These are phyloP conservation scores for Solanum chilense DNA, from an alignment of 257 asterid species.

Conservation along the genomic window DNA sequence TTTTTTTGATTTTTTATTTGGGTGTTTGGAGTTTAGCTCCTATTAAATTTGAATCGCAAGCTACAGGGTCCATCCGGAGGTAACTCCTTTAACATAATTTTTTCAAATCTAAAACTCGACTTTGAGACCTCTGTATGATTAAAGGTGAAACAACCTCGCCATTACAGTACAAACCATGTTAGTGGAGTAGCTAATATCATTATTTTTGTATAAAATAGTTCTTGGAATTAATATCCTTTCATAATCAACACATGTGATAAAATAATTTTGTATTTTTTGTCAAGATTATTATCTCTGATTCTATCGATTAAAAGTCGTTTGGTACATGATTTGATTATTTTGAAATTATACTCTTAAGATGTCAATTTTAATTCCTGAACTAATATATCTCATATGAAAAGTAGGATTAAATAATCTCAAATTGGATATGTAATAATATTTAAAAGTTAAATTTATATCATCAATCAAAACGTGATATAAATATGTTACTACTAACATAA, in stretches of 20 bases:
- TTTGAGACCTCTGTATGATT: too few relatives aligned
- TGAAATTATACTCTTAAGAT: too few relatives aligned
- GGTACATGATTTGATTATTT: background rate
- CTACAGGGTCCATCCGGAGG: background rate
- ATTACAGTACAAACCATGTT: background rate
- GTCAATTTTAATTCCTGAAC: background rate
- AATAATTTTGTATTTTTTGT: too few relatives aligned
- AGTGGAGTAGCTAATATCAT: background rate
- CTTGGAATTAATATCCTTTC: background rate
- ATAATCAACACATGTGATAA: background rate
- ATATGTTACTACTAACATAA: too few relatives aligned
- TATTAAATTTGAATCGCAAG: background rate
- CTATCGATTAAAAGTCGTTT: rapidly evolving
- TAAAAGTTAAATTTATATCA: too few relatives aligned
- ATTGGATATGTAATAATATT: too few relatives aligned
- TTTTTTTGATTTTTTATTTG: too few relatives aligned
- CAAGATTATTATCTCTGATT: background rate
- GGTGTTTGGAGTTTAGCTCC: too few relatives aligned
- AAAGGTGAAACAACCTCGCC: background rate
- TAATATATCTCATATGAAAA: background rate
- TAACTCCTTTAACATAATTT: background rate
- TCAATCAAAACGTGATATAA: too few relatives aligned
- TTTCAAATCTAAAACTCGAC: too few relatives aligned
- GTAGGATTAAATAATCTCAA: background rate
- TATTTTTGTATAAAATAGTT: too few relatives aligned